Evolutionary conservation across 306 rosid genomes (phyloP), one percentile per base, ranked within the genome.

Genomic region (Lupinus albus): DNA sequence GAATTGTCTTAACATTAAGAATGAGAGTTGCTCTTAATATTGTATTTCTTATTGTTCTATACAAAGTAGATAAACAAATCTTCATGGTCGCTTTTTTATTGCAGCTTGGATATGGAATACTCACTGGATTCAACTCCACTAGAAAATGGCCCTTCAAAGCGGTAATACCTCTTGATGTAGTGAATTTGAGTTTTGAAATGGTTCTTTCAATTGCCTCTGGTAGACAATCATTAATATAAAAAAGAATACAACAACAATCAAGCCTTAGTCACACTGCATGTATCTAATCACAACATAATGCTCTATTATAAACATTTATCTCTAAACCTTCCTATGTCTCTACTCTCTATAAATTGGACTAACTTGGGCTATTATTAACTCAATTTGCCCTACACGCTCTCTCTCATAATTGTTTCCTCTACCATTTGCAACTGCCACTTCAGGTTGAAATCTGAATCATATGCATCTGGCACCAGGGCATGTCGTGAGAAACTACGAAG

Each of bases 401-500:
- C 11, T 21, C 57, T 38, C 15, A 57, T 13, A 25, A 38, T 52
- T 39, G 0, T 42, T 51, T 44, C 45, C 16, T 52, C 54, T 67
- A 25, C 32, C 25, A 73, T 60, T 68, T 72, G 67, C 38, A 35
- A 58, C 68, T 64, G 69, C 62, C 54, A 39, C 28, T 70, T 70
- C 77, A 89, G 98, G 83, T 67, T 61, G 71, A 86, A 78, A 77
- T 62, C 89, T 28, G 94, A 80, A 76, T 82, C 96, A 49, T 74
- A 70, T 67, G 74, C 72, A 30, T 55, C 86, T 57, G 84, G 87
- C 72, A 73, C 94, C 50, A 93, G 90, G 81, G 97, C 99, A 64
- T 80, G 91, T 71, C 88, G 91, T 53, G 99, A 93, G 86, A 93
- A 93, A 85, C 15, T 85, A 74, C 81, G 99, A 53, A 85, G 99